phyloP scores from a whole-genome alignment of 768 basidiomycete genomes.

The Steccherinum ochraceum region DNA sequence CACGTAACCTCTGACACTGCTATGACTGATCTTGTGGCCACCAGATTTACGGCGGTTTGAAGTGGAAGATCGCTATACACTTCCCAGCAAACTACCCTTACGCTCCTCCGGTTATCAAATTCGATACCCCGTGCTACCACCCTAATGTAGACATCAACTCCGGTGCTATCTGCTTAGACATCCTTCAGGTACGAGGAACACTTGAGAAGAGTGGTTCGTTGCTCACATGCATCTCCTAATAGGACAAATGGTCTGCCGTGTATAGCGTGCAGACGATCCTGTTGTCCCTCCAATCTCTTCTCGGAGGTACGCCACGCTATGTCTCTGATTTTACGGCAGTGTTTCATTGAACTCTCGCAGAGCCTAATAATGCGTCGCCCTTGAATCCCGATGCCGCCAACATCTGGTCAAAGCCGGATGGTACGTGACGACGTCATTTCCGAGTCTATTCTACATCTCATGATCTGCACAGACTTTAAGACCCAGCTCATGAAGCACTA shows the following conservation, averaged over 20 bases:
- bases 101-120: constrained; percentile 77
- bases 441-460: not conserved
- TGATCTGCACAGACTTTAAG: constrained; percentile 52
- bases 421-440: constrained; percentile 29
- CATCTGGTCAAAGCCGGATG: constrained; percentile 69
- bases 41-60: constrained; percentile 72
- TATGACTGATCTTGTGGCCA: constrained; percentile 3
- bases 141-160: constrained; percentile 81
- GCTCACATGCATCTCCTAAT: too few relatives aligned
- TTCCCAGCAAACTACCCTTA: constrained; percentile 91
- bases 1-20: not conserved
- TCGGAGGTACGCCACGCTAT: constrained; percentile 57
- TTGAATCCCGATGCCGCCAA: constrained; percentile 82
- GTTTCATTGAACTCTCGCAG: constrained; percentile 30
- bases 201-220: too few relatives aligned
- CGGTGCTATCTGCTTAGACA: constrained; percentile 82
- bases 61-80: constrained; percentile 76
- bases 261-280: constrained; percentile 90
- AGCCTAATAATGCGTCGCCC: constrained; percentile 91
- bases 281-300: constrained; percentile 78
- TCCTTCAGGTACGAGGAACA: constrained; percentile 63
- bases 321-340: not conserved
- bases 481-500: constrained; percentile 67
- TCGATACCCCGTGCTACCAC: constrained; percentile 86
- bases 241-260: constrained; percentile 94